A percentile compares a stretch with the other conserved stretches of the same genome.
Evolutionary conservation across 306 rosid species (phyloP).

Genomic region (Comarum palustre): DNA sequence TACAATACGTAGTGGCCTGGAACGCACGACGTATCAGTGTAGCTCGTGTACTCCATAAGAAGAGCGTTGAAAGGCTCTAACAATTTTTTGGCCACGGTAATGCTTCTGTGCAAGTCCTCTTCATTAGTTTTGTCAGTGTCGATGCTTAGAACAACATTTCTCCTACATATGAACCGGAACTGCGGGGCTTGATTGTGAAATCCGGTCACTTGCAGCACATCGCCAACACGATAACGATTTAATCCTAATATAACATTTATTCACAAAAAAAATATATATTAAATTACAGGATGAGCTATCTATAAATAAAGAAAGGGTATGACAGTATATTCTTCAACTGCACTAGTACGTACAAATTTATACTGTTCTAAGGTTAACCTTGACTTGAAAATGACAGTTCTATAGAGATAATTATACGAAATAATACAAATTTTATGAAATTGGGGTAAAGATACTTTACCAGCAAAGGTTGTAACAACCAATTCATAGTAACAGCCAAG

Average conservation of each 20-base stretch:
- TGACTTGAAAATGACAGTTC: background rate
- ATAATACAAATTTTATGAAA: background rate
- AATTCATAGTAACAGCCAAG: constrained; percentile 74
- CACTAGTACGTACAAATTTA: too few relatives aligned
- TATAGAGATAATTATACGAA: background rate
- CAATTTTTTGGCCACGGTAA: constrained; percentile 56
- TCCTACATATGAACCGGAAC: constrained; percentile 76
- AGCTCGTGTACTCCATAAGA: constrained; percentile 80
- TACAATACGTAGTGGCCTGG: constrained; percentile 85
- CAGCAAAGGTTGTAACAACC: constrained; percentile 82
- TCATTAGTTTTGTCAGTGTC: constrained; percentile 85
- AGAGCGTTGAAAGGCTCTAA: constrained; percentile 60
- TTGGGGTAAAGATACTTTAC: constrained; percentile 26
- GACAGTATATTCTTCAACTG: too few relatives aligned
- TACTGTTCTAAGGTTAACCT: too few relatives aligned
- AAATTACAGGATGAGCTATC: background rate
- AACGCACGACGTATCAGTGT: constrained; percentile 54
- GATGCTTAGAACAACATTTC: constrained; percentile 80
- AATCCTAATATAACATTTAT: too few relatives aligned
- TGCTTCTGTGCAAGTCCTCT: constrained; percentile 67
- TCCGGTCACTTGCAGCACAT: constrained; percentile 74
- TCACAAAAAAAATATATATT: too few relatives aligned
- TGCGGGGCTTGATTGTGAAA: constrained; percentile 78
- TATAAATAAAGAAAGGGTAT: too few relatives aligned
- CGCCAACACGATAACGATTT: constrained; percentile 77